Evolutionary conservation across 139 green algal genomes (phyloP).

Genomic region (Chlorella sp.): DNA sequence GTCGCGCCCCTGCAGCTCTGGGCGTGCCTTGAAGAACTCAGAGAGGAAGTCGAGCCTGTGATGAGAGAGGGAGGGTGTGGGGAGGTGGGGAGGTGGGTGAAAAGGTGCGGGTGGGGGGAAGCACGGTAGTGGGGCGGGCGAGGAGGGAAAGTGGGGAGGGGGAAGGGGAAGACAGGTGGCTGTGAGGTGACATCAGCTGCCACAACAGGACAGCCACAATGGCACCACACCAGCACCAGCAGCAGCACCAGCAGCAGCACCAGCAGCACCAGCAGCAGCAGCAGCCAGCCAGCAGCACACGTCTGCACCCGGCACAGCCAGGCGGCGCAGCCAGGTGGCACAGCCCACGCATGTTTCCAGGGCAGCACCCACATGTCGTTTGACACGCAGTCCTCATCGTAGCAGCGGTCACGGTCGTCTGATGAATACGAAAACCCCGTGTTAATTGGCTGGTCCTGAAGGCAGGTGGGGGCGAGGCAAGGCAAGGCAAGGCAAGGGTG

Average conservation of each 20-base stretch:
- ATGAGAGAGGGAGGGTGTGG: neutral
- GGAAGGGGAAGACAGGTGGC: too few relatives aligned
- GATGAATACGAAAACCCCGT: slow-evolving; percentile 92
- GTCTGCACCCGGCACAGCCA: neutral
- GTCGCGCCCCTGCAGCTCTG: slow-evolving; percentile 69
- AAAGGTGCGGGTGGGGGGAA: neutral
- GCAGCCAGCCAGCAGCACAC: neutral
- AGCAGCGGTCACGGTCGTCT: slow-evolving; percentile 52
- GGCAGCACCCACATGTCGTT: slow-evolving; percentile 79
- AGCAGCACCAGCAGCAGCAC: neutral
- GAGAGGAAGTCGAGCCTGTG: slow-evolving; percentile 88
- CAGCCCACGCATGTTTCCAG: neutral
- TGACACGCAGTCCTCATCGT: slow-evolving; percentile 77
- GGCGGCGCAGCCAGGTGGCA: too few relatives aligned
- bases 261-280: neutral
- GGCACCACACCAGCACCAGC: too few relatives aligned
- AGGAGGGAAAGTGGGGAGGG: too few relatives aligned
- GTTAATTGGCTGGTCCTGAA: slow-evolving; percentile 82
- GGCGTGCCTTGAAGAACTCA: slow-evolving; percentile 80
- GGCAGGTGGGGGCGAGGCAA: neutral
- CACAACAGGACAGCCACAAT: too few relatives aligned
- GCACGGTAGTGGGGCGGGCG: too few relatives aligned
- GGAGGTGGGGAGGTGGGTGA: neutral
- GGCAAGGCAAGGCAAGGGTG: neutral
- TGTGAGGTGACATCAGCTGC: neutral